Evolutionary conservation across 176 grass and related monocot genomes (phyloP).

Genomic region (Bonia amplexicaulis): DNA sequence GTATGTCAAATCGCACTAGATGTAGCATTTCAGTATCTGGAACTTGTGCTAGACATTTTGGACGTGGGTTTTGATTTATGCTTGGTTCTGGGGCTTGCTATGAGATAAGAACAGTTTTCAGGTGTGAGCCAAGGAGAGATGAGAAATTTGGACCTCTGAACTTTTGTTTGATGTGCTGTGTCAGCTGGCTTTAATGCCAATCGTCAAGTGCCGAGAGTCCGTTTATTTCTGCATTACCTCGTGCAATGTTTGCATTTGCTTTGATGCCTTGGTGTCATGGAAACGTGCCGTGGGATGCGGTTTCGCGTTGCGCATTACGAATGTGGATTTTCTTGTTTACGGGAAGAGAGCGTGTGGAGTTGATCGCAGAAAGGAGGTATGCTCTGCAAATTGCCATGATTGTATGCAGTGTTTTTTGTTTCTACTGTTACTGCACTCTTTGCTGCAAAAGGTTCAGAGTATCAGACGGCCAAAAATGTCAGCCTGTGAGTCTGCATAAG

Average conservation of each 20-base stretch:
- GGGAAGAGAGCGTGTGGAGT: neutral
- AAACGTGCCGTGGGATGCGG: neutral
- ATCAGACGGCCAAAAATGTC: neutral
- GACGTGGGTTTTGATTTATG: slow-evolving; percentile 11
- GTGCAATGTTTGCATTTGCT: neutral
- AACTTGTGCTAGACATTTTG: neutral
- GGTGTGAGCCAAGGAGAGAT: slow-evolving; percentile 6
- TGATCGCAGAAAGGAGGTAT: neutral
- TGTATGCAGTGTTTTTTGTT: neutral
- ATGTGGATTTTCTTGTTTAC: neutral
- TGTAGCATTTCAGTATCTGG: neutral
- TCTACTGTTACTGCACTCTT: neutral
- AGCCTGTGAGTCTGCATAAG: neutral
- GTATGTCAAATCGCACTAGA: slow-evolving; percentile 67
- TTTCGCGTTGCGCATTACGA: neutral
- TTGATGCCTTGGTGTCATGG: too few species aligned
- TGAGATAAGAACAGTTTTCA: slow-evolving; percentile 1
- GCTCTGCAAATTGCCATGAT: neutral
- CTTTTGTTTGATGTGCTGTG: slow-evolving; percentile 20
- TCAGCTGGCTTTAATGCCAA: slow-evolving; percentile 5
- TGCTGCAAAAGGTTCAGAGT: too few species aligned
- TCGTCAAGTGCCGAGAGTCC: neutral
- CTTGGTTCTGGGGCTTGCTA: slow-evolving; percentile 20
- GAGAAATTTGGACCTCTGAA: neutral
- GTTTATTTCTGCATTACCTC: neutral